Evolutionary conservation across 257 asterid genomes (phyloP).

Genomic region (Datura wrightii): DNA sequence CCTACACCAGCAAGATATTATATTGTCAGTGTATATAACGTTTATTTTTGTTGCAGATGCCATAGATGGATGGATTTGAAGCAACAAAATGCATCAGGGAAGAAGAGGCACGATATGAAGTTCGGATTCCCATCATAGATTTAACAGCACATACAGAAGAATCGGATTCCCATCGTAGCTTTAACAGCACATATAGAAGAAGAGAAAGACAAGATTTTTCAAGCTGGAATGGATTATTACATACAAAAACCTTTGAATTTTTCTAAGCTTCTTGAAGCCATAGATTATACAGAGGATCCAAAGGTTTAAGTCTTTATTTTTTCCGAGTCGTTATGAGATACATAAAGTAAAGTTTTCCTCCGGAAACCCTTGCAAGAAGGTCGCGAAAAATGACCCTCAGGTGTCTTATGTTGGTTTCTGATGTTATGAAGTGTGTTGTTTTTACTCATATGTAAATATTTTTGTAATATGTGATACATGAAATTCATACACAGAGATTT

Average conservation of each 20-base stretch:
- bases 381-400: too few relatives aligned
- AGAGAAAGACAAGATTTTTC: too few relatives aligned
- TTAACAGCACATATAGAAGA: too few relatives aligned
- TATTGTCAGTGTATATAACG: neutral
- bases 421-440: neutral
- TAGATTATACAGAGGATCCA: neutral
- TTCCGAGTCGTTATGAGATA: too few relatives aligned
- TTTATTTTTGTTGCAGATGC: conserved; percentile 52
- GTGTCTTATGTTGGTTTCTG: too few relatives aligned
- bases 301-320: neutral
- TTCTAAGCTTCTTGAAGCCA: too few relatives aligned
- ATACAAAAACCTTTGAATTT: too few relatives aligned
- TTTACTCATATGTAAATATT: neutral
- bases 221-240: conserved; percentile 75
- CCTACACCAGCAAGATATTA: neutral
- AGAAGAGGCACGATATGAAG: conserved; percentile 48
- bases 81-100: conserved; percentile 67
- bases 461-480: neutral
- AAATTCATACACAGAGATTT: neutral
- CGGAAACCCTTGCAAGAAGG: too few relatives aligned
- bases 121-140: conserved; percentile 62
- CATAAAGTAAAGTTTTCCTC: too few relatives aligned
- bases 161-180: too few relatives aligned
- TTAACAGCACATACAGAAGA: conserved; percentile 60
- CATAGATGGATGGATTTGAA: conserved; percentile 70